Evolutionary conservation across 495 filamentous ascomycete genomes (phyloP).

Genomic region (Xylaria sp.): DNA sequence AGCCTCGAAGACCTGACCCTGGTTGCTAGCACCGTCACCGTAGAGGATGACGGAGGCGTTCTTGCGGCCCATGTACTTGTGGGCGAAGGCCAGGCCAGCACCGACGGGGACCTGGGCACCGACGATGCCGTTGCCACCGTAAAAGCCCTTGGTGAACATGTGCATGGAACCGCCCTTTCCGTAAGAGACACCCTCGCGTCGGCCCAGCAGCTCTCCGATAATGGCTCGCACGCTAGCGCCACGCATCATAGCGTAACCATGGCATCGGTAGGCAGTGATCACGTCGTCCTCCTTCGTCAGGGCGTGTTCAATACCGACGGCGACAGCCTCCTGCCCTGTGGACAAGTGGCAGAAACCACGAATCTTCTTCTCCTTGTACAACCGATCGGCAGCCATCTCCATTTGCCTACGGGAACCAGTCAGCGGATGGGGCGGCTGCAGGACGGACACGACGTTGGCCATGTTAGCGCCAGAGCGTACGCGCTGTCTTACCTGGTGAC

Average conservation of each 20-base stretch:
- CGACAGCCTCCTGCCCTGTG: constrained; percentile 96
- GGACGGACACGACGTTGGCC: background rate
- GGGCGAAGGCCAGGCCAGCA: constrained; percentile 94
- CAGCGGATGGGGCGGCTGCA: background rate
- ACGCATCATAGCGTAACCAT: constrained; percentile 97
- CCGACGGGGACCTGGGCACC: constrained; percentile 98
- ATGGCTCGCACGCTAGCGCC: constrained; percentile 90
- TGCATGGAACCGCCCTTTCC: constrained; percentile 99
- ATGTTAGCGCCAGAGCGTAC: background rate
- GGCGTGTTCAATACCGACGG: constrained; percentile 95
- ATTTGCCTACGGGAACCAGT: constrained; percentile 71
- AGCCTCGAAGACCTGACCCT: constrained; percentile 99
- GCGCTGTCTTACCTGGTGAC: constrained; percentile 71
- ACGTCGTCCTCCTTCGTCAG: constrained; percentile 89
- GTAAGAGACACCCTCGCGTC: constrained; percentile 95
- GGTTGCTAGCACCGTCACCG: constrained; percentile 97
- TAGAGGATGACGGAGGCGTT: constrained; percentile 90
- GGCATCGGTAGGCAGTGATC: constrained; percentile 98
- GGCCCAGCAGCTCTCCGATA: constrained; percentile 94
- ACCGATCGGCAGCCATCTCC: constrained; percentile 97
- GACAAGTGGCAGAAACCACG: constrained; percentile 99
- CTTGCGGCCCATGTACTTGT: constrained; percentile 87
- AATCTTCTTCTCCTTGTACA: constrained; percentile 99
- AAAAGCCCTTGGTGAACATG: constrained; percentile 99
- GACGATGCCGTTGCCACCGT: constrained; percentile 98